phyloP scores from a whole-genome alignment of 2,329 filamentous ascomycete genomes.

The Teratosphaeria zuluensis region DNA sequence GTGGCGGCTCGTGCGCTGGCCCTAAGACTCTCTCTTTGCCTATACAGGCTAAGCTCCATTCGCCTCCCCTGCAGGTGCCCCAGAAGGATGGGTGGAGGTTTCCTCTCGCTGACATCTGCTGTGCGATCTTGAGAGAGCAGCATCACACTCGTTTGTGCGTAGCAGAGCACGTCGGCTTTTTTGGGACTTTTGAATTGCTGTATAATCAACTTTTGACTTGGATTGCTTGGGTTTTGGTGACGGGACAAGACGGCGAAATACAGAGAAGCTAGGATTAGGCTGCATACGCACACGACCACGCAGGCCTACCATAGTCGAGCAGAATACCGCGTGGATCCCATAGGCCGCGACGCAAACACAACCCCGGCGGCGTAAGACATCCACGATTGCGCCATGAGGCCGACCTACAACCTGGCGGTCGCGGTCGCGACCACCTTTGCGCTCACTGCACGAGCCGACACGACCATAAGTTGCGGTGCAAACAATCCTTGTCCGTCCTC shows the following conservation, averaged over 20 bases:
- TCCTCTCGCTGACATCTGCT: background rate
- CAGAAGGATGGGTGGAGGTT: background rate
- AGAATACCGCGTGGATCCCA: background rate
- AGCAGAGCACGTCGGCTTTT: background rate
- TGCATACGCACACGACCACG: background rate
- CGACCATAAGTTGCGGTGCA: slow-evolving; percentile 20
- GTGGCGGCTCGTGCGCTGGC: background rate
- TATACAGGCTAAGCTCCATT: background rate
- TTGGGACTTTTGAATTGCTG: background rate
- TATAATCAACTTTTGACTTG: background rate
- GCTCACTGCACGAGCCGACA: slow-evolving; percentile 13
- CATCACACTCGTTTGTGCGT: background rate
- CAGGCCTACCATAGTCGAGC: background rate
- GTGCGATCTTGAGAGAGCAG: background rate
- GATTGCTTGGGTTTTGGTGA: background rate
- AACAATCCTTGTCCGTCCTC: slow-evolving; percentile 22
- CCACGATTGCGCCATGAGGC: slow-evolving; percentile 2
- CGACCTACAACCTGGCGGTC: slow-evolving; percentile 19
- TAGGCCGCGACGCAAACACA: background rate
- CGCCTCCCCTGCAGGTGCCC: background rate
- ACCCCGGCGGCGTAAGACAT: background rate
- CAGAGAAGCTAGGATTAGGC: background rate
- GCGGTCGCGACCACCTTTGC: slow-evolving; percentile 24
- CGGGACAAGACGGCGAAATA: background rate
- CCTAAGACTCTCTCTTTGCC: background rate